Evolutionary conservation across 1,284 basidiomycete genomes (phyloP), one percentile per base, ranked within the genome.

Genomic region (Cryptococcus sp.): DNA sequence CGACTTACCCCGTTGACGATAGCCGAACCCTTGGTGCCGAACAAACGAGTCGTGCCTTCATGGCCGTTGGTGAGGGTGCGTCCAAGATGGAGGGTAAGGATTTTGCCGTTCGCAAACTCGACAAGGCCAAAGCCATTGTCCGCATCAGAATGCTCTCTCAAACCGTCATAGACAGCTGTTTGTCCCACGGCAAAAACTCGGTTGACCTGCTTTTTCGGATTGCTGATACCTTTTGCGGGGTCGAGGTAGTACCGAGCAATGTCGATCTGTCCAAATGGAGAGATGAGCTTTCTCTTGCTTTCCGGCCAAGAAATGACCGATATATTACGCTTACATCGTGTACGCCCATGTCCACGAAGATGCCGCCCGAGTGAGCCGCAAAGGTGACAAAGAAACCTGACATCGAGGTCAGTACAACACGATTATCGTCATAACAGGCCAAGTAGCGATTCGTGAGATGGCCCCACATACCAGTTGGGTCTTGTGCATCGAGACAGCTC

Each of bases 361-460:
- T 62, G 4, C 66, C 65, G 1, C 68, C 68, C 1, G 61, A 65
- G 15, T 50, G 19, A 37, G 57, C 51, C 15, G 54, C 50, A 37
- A 53, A 55, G 17, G 25, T 50, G 26, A 46, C 47, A 46, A 50
- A 54, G 48, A 50, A 56, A 20, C 37, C 50, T 46, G 3, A 2
- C 16, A 25, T 37, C 26, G 68, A 53, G 15, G 69, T 67, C 25
- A 52, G 23, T 19, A 65, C 25, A n/a, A 61, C 60, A 0, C 70
- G 54, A n/a, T 45, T 45, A 3, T 62, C 67, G 52, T 72, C 70
- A 10, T 44, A 54, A 4, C 56, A 37, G 11, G 72, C 37, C 53
- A 58, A 10, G 59, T 64, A 1, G 69, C 63, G 44, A 73, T 68
- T 34, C 69, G 20, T 11, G 68, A 63, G 0, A 69, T 70, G 23